Conservation (phyloP, 2,329 filamentous ascomycete species). For the Apiospora aurea region DNA sequence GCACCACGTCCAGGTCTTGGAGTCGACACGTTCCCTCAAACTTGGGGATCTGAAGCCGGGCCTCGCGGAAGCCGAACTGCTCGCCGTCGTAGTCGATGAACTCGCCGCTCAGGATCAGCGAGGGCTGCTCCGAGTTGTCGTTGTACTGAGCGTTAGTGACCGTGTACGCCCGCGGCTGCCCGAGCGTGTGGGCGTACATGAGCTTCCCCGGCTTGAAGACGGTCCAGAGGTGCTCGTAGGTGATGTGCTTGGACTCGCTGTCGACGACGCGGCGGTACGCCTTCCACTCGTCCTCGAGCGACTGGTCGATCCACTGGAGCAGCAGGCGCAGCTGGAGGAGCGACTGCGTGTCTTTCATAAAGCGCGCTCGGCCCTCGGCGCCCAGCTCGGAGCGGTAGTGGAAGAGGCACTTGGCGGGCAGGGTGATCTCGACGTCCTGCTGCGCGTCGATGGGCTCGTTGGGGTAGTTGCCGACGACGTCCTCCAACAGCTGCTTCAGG, state of each 20-base stretch:
- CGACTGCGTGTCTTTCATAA: constrained; percentile 36
- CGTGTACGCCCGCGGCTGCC: constrained; percentile 41
- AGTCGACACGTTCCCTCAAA: constrained; percentile 38
- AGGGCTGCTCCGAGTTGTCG: constrained; percentile 37
- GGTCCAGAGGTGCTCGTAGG: constrained; percentile 41
- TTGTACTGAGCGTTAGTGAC: constrained; percentile 29
- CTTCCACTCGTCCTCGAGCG: constrained; percentile 42
- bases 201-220: constrained; percentile 38
- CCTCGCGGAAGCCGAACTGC: constrained; percentile 38
- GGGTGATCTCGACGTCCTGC: constrained; percentile 33
- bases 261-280: constrained; percentile 37
- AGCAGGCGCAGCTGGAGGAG: constrained; percentile 38
- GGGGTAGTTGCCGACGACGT: constrained; percentile 38
- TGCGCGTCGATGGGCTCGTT: constrained; percentile 34
- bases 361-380: constrained; percentile 36
- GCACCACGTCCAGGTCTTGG: constrained; percentile 40
- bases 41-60: constrained; percentile 36
- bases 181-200: constrained; percentile 36
- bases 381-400: constrained; percentile 37
- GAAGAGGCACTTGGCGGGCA: constrained; percentile 40
- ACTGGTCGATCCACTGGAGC: constrained; percentile 40
- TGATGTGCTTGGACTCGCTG: constrained; percentile 36
- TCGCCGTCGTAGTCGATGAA: constrained; percentile 48
- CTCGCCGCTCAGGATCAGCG: constrained; percentile 35
- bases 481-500: constrained; percentile 37